Evolutionary conservation across 495 filamentous ascomycete genomes (phyloP).

Genomic region (Trichoderma gamsii): DNA sequence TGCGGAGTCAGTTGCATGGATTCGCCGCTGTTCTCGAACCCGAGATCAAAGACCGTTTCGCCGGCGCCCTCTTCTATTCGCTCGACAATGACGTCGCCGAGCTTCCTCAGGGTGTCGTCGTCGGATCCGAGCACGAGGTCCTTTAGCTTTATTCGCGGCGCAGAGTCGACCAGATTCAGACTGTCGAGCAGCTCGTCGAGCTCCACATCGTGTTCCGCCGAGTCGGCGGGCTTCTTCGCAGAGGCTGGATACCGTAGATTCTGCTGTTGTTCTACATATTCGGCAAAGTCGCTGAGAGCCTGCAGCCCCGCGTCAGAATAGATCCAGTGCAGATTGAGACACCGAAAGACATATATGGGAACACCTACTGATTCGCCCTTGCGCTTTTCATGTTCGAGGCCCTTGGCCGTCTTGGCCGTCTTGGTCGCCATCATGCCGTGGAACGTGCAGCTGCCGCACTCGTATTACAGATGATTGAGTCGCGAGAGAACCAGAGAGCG

Average conservation of each 20-base stretch:
- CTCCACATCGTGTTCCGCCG: conserved; percentile 70
- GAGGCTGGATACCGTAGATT: conserved; percentile 47
- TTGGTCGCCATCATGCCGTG: conserved; percentile 47
- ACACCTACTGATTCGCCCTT: conserved; percentile 73
- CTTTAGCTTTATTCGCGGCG: conserved; percentile 61
- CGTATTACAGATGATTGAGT: background rate
- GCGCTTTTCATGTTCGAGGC: conserved; percentile 59
- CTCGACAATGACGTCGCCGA: conserved; percentile 57
- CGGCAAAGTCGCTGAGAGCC: conserved; percentile 95
- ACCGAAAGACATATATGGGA: conserved; percentile 2
- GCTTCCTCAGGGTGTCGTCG: conserved; percentile 49
- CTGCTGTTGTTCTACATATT: conserved; percentile 95
- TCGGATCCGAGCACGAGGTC: conserved; percentile 63
- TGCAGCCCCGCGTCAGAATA: conserved; percentile 28
- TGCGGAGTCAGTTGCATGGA: conserved; percentile 74
- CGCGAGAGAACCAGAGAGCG: background rate
- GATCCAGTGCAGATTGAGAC: background rate
- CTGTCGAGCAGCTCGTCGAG: conserved; percentile 82
- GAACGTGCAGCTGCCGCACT: background rate
- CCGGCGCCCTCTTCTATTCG: conserved; percentile 81
- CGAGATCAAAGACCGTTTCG: conserved; percentile 87
- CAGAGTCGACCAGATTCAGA: conserved; percentile 71
- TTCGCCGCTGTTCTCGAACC: conserved; percentile 86
- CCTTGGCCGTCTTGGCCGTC: conserved; percentile 49
- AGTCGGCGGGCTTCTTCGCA: conserved; percentile 29